Evolutionary conservation across 139 green algal species (phyloP).

Genomic region (Coelastrella sp.): DNA sequence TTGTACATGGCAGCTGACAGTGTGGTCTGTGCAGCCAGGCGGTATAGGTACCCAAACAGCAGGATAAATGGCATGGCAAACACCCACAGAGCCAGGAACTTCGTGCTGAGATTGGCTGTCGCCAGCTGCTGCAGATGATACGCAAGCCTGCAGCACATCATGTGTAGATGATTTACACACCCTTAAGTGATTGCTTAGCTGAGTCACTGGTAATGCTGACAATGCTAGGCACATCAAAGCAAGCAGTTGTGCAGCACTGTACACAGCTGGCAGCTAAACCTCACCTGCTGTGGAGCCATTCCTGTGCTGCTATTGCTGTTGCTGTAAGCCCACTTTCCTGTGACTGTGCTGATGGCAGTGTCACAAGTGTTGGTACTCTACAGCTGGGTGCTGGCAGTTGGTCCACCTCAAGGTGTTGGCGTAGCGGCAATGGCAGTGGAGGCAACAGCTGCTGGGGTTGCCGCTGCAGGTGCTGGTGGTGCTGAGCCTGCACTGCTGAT

Average conservation of each 20-base stretch:
- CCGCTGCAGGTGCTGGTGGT: conserved; percentile 10
- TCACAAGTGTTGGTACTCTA: neutral
- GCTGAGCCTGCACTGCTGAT: conserved; percentile 3
- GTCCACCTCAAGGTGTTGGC: neutral
- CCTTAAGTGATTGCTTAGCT: no score
- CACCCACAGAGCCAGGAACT: conserved; percentile 3
- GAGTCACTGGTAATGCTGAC: no score
- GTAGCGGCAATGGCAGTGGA: conserved; percentile 31
- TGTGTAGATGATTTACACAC: no score
- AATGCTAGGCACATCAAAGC: neutral
- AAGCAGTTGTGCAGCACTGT: neutral
- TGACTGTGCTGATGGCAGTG: neutral
- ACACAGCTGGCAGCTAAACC: neutral
- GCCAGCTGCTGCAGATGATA: conserved; percentile 43
- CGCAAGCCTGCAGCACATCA: conserved; percentile 15
- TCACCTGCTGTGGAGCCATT: conserved; percentile 33
- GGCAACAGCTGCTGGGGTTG: conserved; percentile 32
- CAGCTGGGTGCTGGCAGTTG: conserved; percentile 6
- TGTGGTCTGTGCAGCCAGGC: neutral
- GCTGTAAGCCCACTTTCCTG: neutral
- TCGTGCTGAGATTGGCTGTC: neutral
- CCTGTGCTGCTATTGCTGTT: neutral
- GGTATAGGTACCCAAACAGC: conserved; percentile 28
- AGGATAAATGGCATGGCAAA: conserved; percentile 28
- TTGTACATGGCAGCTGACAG: conserved; percentile 40